Percentiles rank a stretch among this genome's conserved stretches.
These are phyloP conservation scores for Brassica nigra DNA, from an alignment of 345 rosid genomes.

Conservation along the genomic window DNA sequence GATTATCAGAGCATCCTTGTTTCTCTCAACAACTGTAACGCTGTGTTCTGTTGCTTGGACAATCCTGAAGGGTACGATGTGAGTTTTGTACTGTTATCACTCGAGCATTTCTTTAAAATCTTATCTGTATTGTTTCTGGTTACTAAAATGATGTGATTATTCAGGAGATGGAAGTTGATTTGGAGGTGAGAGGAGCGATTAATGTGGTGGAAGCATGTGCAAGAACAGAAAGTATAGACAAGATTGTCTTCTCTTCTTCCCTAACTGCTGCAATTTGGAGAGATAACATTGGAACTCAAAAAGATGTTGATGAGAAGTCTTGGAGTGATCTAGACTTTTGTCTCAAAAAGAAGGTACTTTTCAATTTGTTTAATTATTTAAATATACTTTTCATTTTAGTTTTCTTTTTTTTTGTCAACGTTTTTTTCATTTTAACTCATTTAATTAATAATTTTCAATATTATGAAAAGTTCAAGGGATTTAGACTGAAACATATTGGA, in stretches of 20 bases:
- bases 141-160: background rate
- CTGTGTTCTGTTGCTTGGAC: conserved; percentile 73
- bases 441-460: background rate
- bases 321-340: conserved; percentile 82
- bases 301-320: conserved; percentile 74
- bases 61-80: conserved; percentile 66
- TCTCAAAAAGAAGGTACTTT: conserved; percentile 68
- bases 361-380: background rate
- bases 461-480: background rate
- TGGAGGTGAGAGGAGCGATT: conserved; percentile 83
- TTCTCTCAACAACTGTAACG: conserved; percentile 64
- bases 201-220: conserved; percentile 91
- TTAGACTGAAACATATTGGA: conserved; percentile 22
- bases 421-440: background rate
- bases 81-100: conserved; percentile 21
- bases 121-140: background rate
- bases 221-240: conserved; percentile 60
- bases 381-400: background rate
- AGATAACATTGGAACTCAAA: conserved; percentile 57
- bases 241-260: conserved; percentile 73
- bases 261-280: conserved; percentile 84
- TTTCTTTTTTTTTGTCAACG: background rate
- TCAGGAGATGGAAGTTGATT: conserved; percentile 61
- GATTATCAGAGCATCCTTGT: conserved; percentile 72
- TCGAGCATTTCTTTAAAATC: background rate